Base-by-base conservation (phyloP, 2,329 filamentous ascomycete genomes). In the Fusarium equiseti region DNA sequence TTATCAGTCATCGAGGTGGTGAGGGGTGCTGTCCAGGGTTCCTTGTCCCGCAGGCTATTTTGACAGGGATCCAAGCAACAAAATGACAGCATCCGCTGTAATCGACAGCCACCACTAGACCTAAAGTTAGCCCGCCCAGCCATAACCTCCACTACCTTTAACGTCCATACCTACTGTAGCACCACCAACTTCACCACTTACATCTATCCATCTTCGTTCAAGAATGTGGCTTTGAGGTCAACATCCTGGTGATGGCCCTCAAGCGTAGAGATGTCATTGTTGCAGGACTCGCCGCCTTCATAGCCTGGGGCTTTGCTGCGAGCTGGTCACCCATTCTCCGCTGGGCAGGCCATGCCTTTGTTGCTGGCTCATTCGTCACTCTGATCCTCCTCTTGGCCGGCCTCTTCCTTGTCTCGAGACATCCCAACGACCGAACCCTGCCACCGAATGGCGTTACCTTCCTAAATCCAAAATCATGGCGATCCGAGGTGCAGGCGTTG, bases 231-330 rank as follows among this genome's bases (percentile, higher is more conserved):
- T 74, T 59, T 68, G 63, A 70, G 69, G 71, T 70, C 59, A 74
- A 73, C 71, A 75, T 73, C 73, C 70, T 74, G 79, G 77, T 77
- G 81, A 90, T 92, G 91, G 90, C 89, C 86, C 86, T 93, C 83
- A 89, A 89, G 85, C 88, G 89, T 83, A 89, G 88, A 86, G 87
- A 94, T 87, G 86, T 90, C 80, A 86, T 89, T 79, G 80, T 92
- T 81, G 89, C 90, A 79, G 87, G 86, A 80, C 80, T 91, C 79
- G 89, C 87, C 80, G 87, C 86, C 80, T 93, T 97, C 81, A 85
- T 98, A 79, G 91, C 93, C 79, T 98, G 95, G 95, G 92, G 93
- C 68, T 91, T 95, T 79, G 87, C 91, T 65, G 91, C 93, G 73
- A 90, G 92, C 83, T 97, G 92, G 90, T 85, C 94, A 75, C 94